Evolutionary conservation across 495 filamentous ascomycete species (phyloP), one percentile per base, ranked within the genome.

Genomic region (Xylaria curta): DNA sequence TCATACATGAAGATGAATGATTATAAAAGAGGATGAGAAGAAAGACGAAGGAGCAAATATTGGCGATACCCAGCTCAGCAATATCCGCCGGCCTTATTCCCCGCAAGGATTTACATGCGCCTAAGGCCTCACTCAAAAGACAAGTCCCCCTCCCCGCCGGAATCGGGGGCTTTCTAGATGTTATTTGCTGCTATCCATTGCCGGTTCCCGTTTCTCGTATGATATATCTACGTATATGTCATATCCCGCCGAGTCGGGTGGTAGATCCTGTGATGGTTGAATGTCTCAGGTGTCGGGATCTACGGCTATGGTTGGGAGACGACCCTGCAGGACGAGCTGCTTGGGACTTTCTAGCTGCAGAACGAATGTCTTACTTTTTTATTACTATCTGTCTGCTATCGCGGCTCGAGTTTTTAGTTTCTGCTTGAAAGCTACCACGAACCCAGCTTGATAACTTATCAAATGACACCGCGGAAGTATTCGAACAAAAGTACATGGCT

Each of bases 181-280:
- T 51, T 28, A 36, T 51, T 66, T 49, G 42, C 24, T 51, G 17
- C 10, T 51, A 7, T 17, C 51, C 4, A 47, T 26, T 61, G 56
- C 15, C 54, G 21, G 56, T 38, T 13, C n/a, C 56, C 56, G 33
- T 60, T 60, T 21, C 56, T 60, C 56, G 56, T 60, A 38, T 60
- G 59, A 62, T 42, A 8, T 8, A 10, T 24, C 10, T 9, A 42
- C 38, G 38, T 42, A 42, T 42, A 12, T 40, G 6, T 24, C 59
- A 42, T 7, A 40, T n/a, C n/a, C 36, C 24, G 59, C 21, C n/a
- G 59, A 44, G 59, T 3, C 38, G 59, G 12, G 36, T 60, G 56
- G 26, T 36, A 33, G 31, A 38, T 38, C 33, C 17, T 60, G 56
- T 10, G 56, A 38, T 38, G 31, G 56, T 4, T n/a, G n/a, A 31